phyloP scores from a whole-genome alignment of 148 eudicot genomes.

The Fagopyrum esculentum region DNA sequence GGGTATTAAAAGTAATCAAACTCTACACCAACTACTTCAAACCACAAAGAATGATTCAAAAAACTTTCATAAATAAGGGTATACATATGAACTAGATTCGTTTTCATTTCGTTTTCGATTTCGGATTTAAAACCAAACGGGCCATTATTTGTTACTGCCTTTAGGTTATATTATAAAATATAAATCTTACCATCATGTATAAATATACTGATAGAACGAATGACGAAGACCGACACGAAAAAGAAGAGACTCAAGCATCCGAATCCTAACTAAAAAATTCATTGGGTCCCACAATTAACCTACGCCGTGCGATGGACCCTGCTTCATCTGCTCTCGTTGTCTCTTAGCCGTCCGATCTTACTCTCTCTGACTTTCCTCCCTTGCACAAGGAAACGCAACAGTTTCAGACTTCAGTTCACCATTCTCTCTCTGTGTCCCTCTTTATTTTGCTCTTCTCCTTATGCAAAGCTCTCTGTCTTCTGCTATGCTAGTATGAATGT shows the following conservation, averaged over 20 bases:
- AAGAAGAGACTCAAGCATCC: background rate
- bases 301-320: background rate
- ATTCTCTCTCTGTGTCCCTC: background rate
- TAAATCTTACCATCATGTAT: too few species aligned
- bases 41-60: too few species aligned
- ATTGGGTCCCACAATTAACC: background rate
- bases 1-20: too few species aligned
- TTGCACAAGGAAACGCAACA: slow-evolving; percentile 4
- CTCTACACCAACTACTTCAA: too few species aligned
- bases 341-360: slow-evolving; percentile 7
- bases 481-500: background rate
- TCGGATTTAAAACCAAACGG: too few species aligned
- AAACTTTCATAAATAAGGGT: too few species aligned
- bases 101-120: too few species aligned
- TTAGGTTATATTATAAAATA: too few species aligned
- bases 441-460: background rate
- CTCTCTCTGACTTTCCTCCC: slow-evolving; percentile 9
- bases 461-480: background rate
- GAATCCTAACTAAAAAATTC: background rate
- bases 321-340: background rate
- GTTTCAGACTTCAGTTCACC: slow-evolving; percentile 9
- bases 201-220: background rate
- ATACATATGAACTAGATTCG: too few species aligned
- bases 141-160: too few species aligned
- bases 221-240: background rate